Percentiles rank a stretch among this genome's conserved stretches.
phyloP scores from a whole-genome alignment of 2,329 filamentous ascomycete species.

The Neonectria magnoliae region DNA sequence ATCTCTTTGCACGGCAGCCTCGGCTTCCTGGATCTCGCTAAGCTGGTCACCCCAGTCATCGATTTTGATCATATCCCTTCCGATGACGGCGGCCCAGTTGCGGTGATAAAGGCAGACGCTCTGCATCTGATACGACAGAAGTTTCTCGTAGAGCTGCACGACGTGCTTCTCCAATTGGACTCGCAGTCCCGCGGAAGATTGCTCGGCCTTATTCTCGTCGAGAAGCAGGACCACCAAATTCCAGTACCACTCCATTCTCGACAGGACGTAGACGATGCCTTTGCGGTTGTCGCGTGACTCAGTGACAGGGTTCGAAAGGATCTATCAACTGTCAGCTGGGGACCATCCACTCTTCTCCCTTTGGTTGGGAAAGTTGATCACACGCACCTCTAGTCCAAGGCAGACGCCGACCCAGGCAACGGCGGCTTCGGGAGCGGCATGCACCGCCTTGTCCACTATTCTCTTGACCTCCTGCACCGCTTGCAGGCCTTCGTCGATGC shows the following conservation, averaged over 20 bases:
- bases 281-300: background rate
- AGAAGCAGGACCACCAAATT: background rate
- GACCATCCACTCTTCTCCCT: background rate
- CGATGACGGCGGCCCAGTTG: background rate
- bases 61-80: background rate
- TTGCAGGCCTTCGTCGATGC: conserved; percentile 38
- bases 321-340: background rate
- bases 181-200: background rate
- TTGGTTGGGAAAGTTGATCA: background rate
- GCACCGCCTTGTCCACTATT: conserved; percentile 40
- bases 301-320: background rate
- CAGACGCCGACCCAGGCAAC: conserved; percentile 51
- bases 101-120: background rate
- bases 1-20: background rate
- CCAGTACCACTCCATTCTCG: background rate
- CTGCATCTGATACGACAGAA: background rate
- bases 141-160: background rate
- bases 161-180: background rate
- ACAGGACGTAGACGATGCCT: background rate
- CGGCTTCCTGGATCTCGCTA: background rate
- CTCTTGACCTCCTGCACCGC: conserved; percentile 38
- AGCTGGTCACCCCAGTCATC: background rate
- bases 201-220: background rate
- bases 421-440: conserved; percentile 46
- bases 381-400: conserved; percentile 46